A percentile compares a stretch with the other conserved stretches of the same genome.
phyloP scores from a whole-genome alignment of 208 protist genomes.

The Trypanosoma mega region DNA sequence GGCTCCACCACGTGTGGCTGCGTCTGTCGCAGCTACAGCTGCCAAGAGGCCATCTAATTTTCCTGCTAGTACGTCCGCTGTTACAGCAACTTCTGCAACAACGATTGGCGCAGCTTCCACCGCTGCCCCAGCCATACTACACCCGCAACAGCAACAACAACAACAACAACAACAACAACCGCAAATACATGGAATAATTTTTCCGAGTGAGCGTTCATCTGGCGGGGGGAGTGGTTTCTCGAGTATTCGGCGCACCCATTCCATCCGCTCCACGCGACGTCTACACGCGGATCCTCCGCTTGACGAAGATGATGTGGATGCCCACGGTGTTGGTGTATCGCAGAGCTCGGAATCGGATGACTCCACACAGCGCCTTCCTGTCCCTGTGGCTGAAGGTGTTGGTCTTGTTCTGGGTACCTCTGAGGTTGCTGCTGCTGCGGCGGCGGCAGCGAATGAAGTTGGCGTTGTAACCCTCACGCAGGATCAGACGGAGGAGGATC shows the following conservation, averaged over 20 bases:
- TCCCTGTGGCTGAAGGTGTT: constrained; percentile 4
- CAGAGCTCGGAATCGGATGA: constrained; percentile 11
- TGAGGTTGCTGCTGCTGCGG: too few species aligned
- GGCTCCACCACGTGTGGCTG: neutral
- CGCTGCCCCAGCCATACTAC: too few species aligned
- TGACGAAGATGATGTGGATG: constrained; percentile 7
- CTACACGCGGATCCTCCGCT: constrained; percentile 7
- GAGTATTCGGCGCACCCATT: too few species aligned
- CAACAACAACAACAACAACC: neutral
- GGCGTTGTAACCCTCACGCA: too few species aligned
- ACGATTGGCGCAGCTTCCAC: too few species aligned
- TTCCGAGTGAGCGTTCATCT: neutral
- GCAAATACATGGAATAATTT: neutral
- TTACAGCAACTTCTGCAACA: too few species aligned
- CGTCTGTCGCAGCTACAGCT: neutral
- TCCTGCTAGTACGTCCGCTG: neutral
- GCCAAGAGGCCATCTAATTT: neutral
- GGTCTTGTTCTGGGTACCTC: too few species aligned
- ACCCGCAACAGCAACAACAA: neutral
- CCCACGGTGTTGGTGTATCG: too few species aligned
- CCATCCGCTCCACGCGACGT: too few species aligned
- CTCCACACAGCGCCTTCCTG: neutral
- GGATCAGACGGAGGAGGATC: constrained; percentile 25
- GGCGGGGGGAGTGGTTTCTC: neutral
- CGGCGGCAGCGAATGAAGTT: too few species aligned